Conservation (phyloP, 106 monocot species). For the Acorus calamus region DNA sequence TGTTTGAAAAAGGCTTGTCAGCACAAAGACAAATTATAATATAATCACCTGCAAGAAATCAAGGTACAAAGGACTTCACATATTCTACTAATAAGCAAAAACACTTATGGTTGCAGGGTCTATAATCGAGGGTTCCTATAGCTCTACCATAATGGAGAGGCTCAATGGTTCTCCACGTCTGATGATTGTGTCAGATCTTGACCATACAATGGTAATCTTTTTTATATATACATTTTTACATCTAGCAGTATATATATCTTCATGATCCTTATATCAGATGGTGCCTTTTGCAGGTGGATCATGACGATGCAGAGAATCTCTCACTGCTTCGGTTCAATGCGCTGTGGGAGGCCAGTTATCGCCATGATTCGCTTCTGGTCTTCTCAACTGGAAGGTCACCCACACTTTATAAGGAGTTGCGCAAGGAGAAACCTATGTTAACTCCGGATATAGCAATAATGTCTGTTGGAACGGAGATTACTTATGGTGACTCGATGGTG, state of each 20-base stretch:
- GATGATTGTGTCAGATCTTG: constrained; percentile 86
- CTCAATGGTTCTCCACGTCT: constrained; percentile 53
- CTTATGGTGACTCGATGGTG: constrained; percentile 56
- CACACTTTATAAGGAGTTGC: constrained; percentile 36
- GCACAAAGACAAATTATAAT: too few relatives aligned
- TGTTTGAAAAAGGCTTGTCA: too few relatives aligned
- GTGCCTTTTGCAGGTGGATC: constrained; percentile 48
- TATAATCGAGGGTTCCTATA: too few relatives aligned
- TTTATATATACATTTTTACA: too few relatives aligned
- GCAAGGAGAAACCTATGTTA: constrained; percentile 45
- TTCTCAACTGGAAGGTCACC: constrained; percentile 76
- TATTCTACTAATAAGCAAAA: too few relatives aligned
- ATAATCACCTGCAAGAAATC: too few relatives aligned
- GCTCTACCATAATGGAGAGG: constrained; percentile 31
- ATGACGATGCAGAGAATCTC: constrained; percentile 47
- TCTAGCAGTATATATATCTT: too few relatives aligned
- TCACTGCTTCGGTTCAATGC: constrained; percentile 70
- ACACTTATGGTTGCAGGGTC: too few relatives aligned
- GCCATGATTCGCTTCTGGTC: constrained; percentile 41
- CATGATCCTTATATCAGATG: too few relatives aligned
- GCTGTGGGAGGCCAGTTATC: constrained; percentile 58
- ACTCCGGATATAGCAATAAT: constrained; percentile 68
- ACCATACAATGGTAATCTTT: constrained; percentile 71
- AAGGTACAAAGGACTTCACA: too few relatives aligned
- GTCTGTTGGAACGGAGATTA: constrained; percentile 71